Evolutionary conservation across 2,329 filamentous ascomycete species (phyloP).

Genomic region (Clarireedia sp.): DNA sequence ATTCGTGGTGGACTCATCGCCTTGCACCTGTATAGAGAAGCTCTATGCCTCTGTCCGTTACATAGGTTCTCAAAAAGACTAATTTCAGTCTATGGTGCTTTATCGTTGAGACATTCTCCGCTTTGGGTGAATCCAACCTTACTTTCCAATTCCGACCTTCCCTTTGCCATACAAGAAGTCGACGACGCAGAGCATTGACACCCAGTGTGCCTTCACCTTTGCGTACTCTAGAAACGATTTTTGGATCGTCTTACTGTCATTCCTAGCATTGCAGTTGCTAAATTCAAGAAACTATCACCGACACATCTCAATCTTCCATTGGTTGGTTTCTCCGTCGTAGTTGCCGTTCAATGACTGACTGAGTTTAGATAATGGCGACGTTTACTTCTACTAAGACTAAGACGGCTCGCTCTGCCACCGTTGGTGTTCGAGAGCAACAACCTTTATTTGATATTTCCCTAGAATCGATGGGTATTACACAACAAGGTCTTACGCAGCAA

Average conservation of each 20-base stretch:
- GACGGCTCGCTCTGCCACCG: slow-evolving; percentile 8
- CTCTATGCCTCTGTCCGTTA: too few species aligned
- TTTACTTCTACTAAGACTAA: slow-evolving; percentile 13
- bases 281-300: neutral
- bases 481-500: slow-evolving; percentile 23
- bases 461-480: slow-evolving; percentile 18
- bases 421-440: slow-evolving; percentile 14
- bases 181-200: too few species aligned
- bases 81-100: too few species aligned
- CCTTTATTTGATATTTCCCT: slow-evolving; percentile 10
- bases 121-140: too few species aligned
- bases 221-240: neutral
- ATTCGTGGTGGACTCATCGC: too few species aligned
- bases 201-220: too few species aligned
- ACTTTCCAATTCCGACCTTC: too few species aligned
- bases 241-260: neutral
- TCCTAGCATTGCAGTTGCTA: neutral
- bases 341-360: neutral
- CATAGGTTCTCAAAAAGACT: too few species aligned
- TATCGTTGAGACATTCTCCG: too few species aligned
- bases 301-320: neutral
- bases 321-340: neutral
- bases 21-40: too few species aligned
- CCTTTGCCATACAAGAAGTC: too few species aligned
- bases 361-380: neutral